A percentile compares a stretch with the other conserved stretches of the same genome.
Evolutionary conservation across 371 early-diverging fungal species (phyloP).

Genomic region (Dentiscutata heterogama): DNA sequence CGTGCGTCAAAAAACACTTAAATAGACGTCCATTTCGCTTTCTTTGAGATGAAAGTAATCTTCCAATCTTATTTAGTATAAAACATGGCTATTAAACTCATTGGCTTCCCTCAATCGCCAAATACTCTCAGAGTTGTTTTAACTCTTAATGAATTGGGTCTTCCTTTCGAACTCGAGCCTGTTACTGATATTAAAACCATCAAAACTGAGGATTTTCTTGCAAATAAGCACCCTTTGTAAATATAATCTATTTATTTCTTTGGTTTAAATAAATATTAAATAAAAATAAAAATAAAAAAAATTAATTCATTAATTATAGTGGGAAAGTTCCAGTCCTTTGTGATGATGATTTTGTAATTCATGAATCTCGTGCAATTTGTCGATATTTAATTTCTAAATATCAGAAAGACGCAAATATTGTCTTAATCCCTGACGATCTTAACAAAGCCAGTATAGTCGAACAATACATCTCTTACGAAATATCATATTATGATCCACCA

Average conservation of each 20-base stretch:
- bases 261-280: too few species aligned
- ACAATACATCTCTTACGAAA: constrained; percentile 45
- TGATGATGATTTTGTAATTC: constrained; percentile 41
- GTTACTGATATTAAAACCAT: background rate
- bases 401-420: constrained; percentile 12
- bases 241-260: background rate
- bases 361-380: constrained; percentile 46
- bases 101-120: constrained; percentile 18
- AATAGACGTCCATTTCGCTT: too few species aligned
- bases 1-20: too few species aligned
- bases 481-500: background rate
- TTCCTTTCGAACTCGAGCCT: background rate
- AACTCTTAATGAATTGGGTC: constrained; percentile 7
- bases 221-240: constrained; percentile 27
- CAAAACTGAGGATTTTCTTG: constrained; percentile 11
- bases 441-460: constrained; percentile 37
- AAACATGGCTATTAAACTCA: constrained; percentile 39
- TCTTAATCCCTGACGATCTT: constrained; percentile 31
- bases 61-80: too few species aligned
- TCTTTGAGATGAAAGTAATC: too few species aligned
- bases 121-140: constrained; percentile 27
- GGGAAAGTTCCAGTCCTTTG: constrained; percentile 44
- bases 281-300: too few species aligned
- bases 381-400: constrained; percentile 43
- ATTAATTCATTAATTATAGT: constrained; percentile 13